Evolutionary conservation across 202 grass and related monocot genomes (phyloP), one percentile per base, ranked within the genome.

Genomic region (Tripidium arundinaceum): DNA sequence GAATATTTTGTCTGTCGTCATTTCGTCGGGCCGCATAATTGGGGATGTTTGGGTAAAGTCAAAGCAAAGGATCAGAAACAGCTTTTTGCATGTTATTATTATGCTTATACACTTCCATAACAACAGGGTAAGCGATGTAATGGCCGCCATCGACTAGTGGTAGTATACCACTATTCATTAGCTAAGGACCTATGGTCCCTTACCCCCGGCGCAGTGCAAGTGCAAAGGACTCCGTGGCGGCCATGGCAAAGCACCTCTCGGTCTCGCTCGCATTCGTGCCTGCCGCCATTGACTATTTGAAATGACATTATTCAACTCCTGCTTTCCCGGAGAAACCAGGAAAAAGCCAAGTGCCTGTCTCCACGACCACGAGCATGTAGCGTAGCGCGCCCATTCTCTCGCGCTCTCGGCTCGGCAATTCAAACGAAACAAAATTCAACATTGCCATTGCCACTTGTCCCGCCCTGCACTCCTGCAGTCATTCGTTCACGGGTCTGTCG

Each of bases 31-130:
- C 68, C 39, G 50, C 68, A 67, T 79, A 83, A 87, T 79, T 79
- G 47, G 81, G 62, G 12, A 25, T 67, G 74, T 25, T 58, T 26
- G 61, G 39, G 86, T 88, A 61, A 84, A 79, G 86, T 58, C 37
- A 4, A 83, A 88, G 81, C 50, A 74, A 83, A 4, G 59, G 60
- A 21, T 49, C 24, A 60, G 4, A 29, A 22, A 4, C 1, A 49
- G 9, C 14, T 11, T 64, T 46, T 46, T 2, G 25, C 26, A 62
- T 22, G 16, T 0, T 11, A 55, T 65, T 26, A 19, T 54, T 37
- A 12, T 40, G 57, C 19, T 42, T 14, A 47, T 21, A n/a, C n/a
- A 31, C 29, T 31, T 31, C 2, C 29, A 31, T 31, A n/a, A n/a
- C n/a, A n/a, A n/a, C n/a, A n/a, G n/a, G n/a, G n/a, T n/a, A n/a